Base-by-base conservation (phyloP, 495 filamentous ascomycete genomes). In the Xylaria bambusicola region DNA sequence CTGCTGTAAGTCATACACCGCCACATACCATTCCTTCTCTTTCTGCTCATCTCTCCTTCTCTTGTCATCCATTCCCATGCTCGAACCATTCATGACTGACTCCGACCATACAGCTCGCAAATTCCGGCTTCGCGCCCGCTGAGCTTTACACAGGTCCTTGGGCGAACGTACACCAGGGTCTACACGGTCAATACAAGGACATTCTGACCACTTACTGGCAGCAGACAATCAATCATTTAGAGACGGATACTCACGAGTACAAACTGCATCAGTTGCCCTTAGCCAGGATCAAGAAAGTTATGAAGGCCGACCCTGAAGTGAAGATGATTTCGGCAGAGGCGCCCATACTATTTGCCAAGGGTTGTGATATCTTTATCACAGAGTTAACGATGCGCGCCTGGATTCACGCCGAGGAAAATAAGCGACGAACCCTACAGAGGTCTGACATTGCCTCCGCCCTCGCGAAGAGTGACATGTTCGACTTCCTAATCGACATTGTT, bases 281-380 rank as follows among this genome's bases (percentile, higher is more conserved):
- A 47, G 94, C 94, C 23, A 89, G 94, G 41, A 98, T 98, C 75
- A 98, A 98, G 82, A 98, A 98, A 72, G 94, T 98, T 65, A 98
- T 98, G 94, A 98, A 98, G 75, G 94, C 94, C 2, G 94, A 98
- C 64, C 94, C 94, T 1, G 94, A 98, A 62, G 94, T 98, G 49
- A 98, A 98, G 77, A 98, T 98, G 94, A 98, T 98, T 51, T 97
- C 92, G 10, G 94, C 94, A 20, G 94, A 98, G 75, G 94, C 94
- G 6, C 94, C 94, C 12, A 98, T 98, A 67, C 78, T 98, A 15
- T 98, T 98, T 69, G 94, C 94, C 48, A 98, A 98, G 78, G 94
- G 95, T 40, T 98, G 94, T 75, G 94, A 98, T 71, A 97, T 98
- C 67, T 98, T 98, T 77, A 98, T 98, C 68, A 98, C 94, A 3